phyloP scores from a whole-genome alignment of 768 basidiomycete species.

The Russula vinacea region DNA sequence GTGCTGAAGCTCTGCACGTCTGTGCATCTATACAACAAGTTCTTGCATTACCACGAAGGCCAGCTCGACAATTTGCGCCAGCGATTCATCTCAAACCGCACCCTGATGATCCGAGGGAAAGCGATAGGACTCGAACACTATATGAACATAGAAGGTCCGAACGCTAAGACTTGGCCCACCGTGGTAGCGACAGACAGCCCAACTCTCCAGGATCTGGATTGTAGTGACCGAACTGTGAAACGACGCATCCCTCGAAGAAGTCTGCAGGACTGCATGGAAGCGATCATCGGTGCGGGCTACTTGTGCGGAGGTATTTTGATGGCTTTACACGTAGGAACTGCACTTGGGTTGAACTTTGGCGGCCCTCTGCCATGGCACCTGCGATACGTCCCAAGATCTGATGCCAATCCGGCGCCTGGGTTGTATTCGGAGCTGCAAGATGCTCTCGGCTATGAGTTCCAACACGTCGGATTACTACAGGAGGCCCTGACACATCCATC shows the following conservation, averaged over 20 bases:
- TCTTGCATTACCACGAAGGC: constrained; percentile 77
- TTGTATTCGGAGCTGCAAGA: constrained; percentile 59
- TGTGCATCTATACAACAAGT: constrained; percentile 73
- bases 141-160: constrained; percentile 57
- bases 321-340: constrained; percentile 61
- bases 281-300: constrained; percentile 75
- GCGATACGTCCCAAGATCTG: constrained; percentile 45
- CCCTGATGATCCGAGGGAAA: constrained; percentile 63
- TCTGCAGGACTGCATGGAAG: constrained; percentile 87
- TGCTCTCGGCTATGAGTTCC: constrained; percentile 67
- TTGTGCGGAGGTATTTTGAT: constrained; percentile 66
- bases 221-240: constrained; percentile 36
- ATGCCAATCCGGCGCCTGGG: constrained; percentile 40
- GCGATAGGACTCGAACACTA: constrained; percentile 60
- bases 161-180: constrained; percentile 58
- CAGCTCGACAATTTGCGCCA: constrained; percentile 67
- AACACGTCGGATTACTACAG: constrained; percentile 56
- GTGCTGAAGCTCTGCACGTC: constrained; percentile 75
- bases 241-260: constrained; percentile 63
- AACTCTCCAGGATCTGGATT: constrained; percentile 32
- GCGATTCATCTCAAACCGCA: constrained; percentile 65
- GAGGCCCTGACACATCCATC: constrained; percentile 89
- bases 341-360: constrained; percentile 70
- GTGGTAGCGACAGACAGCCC: constrained; percentile 41
- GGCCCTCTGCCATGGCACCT: constrained; percentile 64